Evolutionary conservation across 2,329 filamentous ascomycete genomes (phyloP).

Genomic region (Epichloe scottii): DNA sequence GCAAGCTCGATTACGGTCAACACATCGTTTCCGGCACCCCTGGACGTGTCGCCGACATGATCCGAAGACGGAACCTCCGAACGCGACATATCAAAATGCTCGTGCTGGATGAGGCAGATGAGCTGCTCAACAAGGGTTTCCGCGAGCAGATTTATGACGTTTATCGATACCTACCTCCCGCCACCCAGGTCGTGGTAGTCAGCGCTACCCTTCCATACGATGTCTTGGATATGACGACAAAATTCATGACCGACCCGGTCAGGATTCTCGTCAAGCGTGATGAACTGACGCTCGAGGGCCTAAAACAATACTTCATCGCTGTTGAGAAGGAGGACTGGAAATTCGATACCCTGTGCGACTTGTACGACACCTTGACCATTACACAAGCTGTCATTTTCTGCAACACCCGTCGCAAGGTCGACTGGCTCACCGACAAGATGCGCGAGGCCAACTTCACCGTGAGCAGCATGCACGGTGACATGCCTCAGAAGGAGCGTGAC

Average conservation of each 20-base stretch:
- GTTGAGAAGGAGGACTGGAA: constrained; percentile 99
- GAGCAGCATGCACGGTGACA: constrained; percentile 97
- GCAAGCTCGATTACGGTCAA: constrained; percentile 93
- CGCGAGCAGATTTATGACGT: constrained; percentile 98
- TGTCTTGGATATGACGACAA: constrained; percentile 97
- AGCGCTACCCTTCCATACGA: constrained; percentile 95
- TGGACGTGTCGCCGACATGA: constrained; percentile 70
- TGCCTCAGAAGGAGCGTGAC: constrained; percentile 96
- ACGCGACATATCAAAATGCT: constrained; percentile 54
- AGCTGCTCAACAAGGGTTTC: constrained; percentile 81
- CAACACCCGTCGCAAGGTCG: constrained; percentile 97
- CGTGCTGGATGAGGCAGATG: constrained; percentile 48
- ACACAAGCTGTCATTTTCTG: constrained; percentile 99
- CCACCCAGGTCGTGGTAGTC: constrained; percentile 96
- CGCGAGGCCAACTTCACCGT: constrained; percentile 97
- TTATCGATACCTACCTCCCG: constrained; percentile 89
- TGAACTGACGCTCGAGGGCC: constrained; percentile 88
- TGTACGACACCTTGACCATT: constrained; percentile 97
- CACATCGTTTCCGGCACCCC: constrained; percentile 96
- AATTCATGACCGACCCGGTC: constrained; percentile 98
- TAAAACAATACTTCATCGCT: constrained; percentile 99
- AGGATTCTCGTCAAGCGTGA: constrained; percentile 97
- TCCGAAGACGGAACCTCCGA: constrained; percentile 42
- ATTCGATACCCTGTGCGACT: constrained; percentile 94
- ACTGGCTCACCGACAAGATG: constrained; percentile 99